Conservation (phyloP, 2,329 filamentous ascomycete species). For the Pseudogymnoascus sp. region DNA sequence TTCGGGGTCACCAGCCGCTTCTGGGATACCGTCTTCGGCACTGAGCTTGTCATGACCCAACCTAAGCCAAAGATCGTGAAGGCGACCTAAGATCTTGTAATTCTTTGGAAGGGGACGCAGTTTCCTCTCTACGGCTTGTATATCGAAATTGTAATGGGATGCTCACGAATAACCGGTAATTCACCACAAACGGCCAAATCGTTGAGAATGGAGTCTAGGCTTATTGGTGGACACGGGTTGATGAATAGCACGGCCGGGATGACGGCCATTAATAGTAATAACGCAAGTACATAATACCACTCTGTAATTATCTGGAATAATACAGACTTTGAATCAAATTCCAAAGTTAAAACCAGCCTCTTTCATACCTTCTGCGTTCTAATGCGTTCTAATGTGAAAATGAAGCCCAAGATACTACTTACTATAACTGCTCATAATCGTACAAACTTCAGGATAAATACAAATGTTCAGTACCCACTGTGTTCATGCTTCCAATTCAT, state of each 20-base stretch:
- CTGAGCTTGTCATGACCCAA: slow-evolving; percentile 52
- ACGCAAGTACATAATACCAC: slow-evolving; percentile 1
- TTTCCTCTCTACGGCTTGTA: neutral
- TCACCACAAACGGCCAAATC: neutral
- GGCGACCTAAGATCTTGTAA: neutral
- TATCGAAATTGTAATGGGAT: slow-evolving; percentile 1
- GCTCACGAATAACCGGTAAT: neutral
- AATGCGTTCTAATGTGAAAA: too few relatives aligned
- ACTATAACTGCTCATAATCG: neutral
- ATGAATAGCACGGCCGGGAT: slow-evolving; percentile 3
- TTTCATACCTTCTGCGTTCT: neutral
- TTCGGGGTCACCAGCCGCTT: slow-evolving; percentile 95
- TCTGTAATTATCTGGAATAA: slow-evolving; percentile 7
- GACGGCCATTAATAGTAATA: slow-evolving; percentile 8
- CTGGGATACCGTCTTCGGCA: slow-evolving; percentile 91
- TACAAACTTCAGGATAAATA: neutral
- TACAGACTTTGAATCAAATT: slow-evolving; percentile 3
- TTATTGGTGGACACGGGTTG: neutral
- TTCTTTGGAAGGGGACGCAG: neutral
- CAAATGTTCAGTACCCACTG: neutral
- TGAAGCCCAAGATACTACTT: neutral
- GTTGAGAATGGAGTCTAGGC: neutral
- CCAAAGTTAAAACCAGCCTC: neutral
- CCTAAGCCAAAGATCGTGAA: slow-evolving; percentile 20
- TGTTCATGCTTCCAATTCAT: neutral